phyloP scores from a whole-genome alignment of 2,329 filamentous ascomycete species.

The Macrophomina tecta region DNA sequence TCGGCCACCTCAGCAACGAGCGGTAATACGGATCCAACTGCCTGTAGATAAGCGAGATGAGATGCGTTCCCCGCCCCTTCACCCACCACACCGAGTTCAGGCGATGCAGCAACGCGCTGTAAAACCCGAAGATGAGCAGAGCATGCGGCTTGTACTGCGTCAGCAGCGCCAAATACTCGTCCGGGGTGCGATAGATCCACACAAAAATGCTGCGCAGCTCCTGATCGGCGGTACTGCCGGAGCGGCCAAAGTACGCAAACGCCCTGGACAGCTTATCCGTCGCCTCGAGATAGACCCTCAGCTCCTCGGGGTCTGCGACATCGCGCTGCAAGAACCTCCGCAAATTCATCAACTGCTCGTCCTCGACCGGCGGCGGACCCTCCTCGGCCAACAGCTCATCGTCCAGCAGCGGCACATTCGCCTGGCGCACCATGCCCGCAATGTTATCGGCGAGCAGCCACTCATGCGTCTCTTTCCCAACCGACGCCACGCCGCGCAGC shows the following conservation, averaged over 20 bases:
- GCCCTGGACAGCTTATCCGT: conserved; percentile 13
- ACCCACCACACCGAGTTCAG: conserved; percentile 23
- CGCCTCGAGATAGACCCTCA: conserved; percentile 10
- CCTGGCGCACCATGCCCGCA: conserved; percentile 8
- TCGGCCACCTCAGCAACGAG: conserved; percentile 6
- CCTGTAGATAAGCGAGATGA: conserved; percentile 5
- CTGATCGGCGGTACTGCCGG: neutral
- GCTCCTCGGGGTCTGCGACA: neutral
- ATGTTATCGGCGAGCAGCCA: conserved; percentile 17
- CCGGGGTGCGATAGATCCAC: conserved; percentile 12
- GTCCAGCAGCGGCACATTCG: conserved; percentile 9
- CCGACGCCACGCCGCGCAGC: conserved; percentile 10
- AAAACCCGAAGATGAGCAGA: conserved; percentile 18
- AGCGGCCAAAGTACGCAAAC: neutral
- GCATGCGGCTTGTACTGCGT: conserved; percentile 5
- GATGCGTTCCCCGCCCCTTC: conserved; percentile 18
- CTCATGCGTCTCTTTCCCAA: neutral
- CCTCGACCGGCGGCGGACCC: conserved; percentile 33
- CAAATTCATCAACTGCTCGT: conserved; percentile 39
- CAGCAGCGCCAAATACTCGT: conserved; percentile 4
- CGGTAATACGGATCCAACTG: conserved; percentile 13
- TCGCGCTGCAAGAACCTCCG: conserved; percentile 18
- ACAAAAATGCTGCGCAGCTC: conserved; percentile 7
- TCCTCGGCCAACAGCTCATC: conserved; percentile 21
- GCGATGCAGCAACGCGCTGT: conserved; percentile 11